Percentiles rank a stretch among this genome's conserved stretches.
Conservation (phyloP, 768 basidiomycete genomes). For the Amanita fuliginea region DNA sequence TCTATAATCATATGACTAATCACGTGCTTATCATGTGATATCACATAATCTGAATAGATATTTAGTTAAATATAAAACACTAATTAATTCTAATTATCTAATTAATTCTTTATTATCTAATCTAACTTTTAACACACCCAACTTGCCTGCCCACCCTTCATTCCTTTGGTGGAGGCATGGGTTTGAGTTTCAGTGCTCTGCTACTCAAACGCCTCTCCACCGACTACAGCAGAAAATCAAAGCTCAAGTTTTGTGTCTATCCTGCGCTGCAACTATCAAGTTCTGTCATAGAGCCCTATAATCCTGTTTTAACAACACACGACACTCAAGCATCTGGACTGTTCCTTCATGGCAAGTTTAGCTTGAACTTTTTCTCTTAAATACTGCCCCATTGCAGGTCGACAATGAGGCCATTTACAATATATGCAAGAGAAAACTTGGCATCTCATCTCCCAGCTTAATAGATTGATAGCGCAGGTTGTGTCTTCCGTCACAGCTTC, state of each 20-base stretch:
- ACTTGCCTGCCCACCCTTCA: no score
- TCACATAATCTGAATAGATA: no score
- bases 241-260: constrained; percentile 96
- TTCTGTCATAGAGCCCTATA: constrained; percentile 98
- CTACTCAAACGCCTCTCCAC: constrained; percentile 91
- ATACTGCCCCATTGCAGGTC: constrained; percentile 26
- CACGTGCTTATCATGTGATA: no score
- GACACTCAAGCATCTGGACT: constrained; percentile 97
- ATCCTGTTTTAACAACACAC: constrained; percentile 93
- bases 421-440: constrained; percentile 95
- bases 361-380: not conserved
- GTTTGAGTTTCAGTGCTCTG: constrained; percentile 95
- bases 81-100: no score
- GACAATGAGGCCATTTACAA: constrained; percentile 97
- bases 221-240: constrained; percentile 98
- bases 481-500: constrained; percentile 98
- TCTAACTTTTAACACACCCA: no score
- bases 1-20: no score
- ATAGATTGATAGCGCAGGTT: constrained; percentile 97
- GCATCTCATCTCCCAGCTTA: constrained; percentile 79
- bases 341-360: constrained; percentile 86
- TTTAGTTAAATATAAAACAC: no score
- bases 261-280: constrained; percentile 88
- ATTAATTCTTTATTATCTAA: no score
- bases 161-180: constrained; percentile 98